Percentiles rank a stretch among this genome's conserved stretches.
These are phyloP conservation scores for Candida berthetii DNA, from an alignment of 805 yeast species.

Conservation along the genomic window DNA sequence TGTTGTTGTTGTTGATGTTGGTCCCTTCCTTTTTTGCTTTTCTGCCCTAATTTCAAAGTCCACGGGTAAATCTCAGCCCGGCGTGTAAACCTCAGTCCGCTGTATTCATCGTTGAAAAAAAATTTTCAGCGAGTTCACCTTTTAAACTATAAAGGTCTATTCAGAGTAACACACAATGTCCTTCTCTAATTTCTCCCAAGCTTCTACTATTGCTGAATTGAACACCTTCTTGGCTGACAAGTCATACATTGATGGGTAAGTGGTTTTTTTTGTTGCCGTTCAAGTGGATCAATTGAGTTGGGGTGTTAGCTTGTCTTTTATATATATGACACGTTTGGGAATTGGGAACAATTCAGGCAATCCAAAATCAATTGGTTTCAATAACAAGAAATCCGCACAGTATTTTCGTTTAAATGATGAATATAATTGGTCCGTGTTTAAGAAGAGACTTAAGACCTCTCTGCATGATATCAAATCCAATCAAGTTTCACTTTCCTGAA, in stretches of 20 bases:
- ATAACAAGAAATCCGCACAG: neutral
- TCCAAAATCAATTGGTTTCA: too few relatives aligned
- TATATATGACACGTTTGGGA: neutral
- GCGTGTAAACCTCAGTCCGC: neutral
- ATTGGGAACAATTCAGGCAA: too few relatives aligned
- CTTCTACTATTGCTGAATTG: conserved; percentile 66
- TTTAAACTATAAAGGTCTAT: neutral
- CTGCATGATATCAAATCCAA: conserved; percentile 81
- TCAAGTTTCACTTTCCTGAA: conserved; percentile 36
- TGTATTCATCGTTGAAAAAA: neutral
- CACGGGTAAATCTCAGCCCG: neutral
- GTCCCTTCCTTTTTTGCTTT: neutral
- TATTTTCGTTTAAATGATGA: conserved; percentile 45
- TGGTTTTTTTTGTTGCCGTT: conserved; percentile 15
- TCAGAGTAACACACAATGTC: conserved; percentile 40
- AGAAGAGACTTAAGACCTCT: conserved; percentile 95
- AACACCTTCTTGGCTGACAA: conserved; percentile 86
- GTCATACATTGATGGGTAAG: conserved; percentile 96
- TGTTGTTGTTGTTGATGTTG: neutral
- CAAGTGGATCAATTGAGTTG: neutral
- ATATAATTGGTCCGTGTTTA: conserved; percentile 91
- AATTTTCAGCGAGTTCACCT: neutral
- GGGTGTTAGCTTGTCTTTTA: neutral
- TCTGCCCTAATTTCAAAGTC: neutral
- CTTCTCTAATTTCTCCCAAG: conserved; percentile 75